phyloP scores from a whole-genome alignment of 2,329 filamentous ascomycete species.

The Botrytis galanthina region DNA sequence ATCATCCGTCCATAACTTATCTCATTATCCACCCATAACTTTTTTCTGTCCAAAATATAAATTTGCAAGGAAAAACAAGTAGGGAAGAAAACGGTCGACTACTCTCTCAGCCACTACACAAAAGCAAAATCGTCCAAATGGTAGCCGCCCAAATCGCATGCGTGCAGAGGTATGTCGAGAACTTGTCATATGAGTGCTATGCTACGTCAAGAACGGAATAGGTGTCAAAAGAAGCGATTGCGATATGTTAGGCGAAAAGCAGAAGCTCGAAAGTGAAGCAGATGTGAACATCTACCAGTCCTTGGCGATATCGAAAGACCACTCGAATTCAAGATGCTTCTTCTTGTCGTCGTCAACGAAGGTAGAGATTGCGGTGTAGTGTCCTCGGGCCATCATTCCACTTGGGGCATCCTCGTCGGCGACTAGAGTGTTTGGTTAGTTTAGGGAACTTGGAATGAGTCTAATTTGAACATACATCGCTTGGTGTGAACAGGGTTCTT shows the following conservation, averaged over 20 bases:
- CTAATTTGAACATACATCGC: conserved; percentile 66
- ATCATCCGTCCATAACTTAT: conserved; percentile 12
- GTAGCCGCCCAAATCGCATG: background rate
- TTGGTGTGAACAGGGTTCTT: conserved; percentile 84
- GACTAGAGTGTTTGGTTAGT: conserved; percentile 52
- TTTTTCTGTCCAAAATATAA: conserved; percentile 8
- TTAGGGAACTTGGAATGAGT: background rate
- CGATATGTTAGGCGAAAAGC: background rate
- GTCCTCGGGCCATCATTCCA: conserved; percentile 84
- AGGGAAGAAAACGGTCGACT: background rate
- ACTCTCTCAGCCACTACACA: background rate
- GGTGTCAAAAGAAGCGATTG: background rate
- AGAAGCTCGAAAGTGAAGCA: background rate
- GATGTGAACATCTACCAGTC: conserved; percentile 65
- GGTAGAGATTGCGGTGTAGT: conserved; percentile 84
- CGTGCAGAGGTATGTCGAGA: background rate
- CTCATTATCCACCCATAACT: conserved; percentile 4
- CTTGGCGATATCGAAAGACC: conserved; percentile 96
- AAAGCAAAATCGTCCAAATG: background rate
- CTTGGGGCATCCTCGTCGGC: conserved; percentile 87
- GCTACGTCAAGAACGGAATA: background rate
- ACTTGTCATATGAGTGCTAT: conserved; percentile 9
- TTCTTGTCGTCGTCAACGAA: conserved; percentile 96
- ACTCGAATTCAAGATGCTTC: conserved; percentile 87
- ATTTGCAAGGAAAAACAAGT: conserved; percentile 2